A percentile compares a stretch with the other conserved stretches of the same genome.
Conservation (phyloP, 495 filamentous ascomycete species). For the Penicillium cinerascens region DNA sequence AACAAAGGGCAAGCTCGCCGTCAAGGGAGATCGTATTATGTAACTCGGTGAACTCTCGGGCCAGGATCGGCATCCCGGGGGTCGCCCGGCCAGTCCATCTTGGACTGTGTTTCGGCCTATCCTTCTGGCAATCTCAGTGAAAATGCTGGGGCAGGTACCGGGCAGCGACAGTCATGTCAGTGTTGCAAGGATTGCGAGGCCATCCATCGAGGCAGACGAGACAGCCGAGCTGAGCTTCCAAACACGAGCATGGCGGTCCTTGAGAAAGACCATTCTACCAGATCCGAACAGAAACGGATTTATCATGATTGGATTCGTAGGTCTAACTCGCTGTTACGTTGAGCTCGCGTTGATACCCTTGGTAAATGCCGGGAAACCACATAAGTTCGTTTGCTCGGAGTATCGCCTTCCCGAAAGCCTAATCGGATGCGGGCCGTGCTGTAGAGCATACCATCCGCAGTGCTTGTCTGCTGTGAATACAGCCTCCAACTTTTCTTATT, state of each 20-base stretch:
- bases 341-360: background rate
- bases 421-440: constrained; percentile 31
- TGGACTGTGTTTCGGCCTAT: background rate
- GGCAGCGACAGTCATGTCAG: background rate
- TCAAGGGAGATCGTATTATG: background rate
- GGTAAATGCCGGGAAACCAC: constrained; percentile 28
- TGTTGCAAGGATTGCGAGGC: background rate
- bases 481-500: constrained; percentile 15
- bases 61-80: background rate
- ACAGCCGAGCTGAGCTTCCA: background rate
- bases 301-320: constrained; percentile 33
- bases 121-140: background rate
- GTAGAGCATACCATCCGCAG: constrained; percentile 33
- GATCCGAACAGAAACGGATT: constrained; percentile 22
- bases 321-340: background rate
- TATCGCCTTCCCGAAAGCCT: constrained; percentile 29
- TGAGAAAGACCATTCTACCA: constrained; percentile 6
- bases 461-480: constrained; percentile 16
- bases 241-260: constrained; percentile 4
- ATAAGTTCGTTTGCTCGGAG: constrained; percentile 31
- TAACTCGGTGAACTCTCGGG: background rate
- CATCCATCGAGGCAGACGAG: constrained; percentile 15
- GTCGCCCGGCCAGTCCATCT: background rate
- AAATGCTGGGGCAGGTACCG: background rate
- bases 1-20: background rate